These are phyloP conservation scores for Exserohilum turcica DNA, from an alignment of 2,329 filamentous ascomycete genomes.

Conservation along the genomic window DNA sequence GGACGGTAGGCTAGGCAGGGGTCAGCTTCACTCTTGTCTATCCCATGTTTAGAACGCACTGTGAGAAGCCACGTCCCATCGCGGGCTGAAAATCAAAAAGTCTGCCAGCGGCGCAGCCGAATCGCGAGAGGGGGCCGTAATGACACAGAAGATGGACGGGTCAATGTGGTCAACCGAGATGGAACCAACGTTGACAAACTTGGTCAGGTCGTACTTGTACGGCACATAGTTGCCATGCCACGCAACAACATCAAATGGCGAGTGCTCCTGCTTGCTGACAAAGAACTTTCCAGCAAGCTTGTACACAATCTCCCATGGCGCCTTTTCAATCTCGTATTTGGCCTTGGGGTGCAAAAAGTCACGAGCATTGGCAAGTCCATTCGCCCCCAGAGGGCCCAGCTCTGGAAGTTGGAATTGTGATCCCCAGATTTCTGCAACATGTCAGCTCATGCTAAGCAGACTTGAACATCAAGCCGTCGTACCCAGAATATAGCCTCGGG, in stretches of 20 bases:
- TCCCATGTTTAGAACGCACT: constrained; percentile 35
- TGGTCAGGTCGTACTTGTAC: constrained; percentile 80
- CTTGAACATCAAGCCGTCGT: background rate
- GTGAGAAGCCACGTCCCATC: constrained; percentile 65
- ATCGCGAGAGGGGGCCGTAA: constrained; percentile 63
- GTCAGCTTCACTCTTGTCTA: constrained; percentile 1
- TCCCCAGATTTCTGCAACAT: constrained; percentile 44
- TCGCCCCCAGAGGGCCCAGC: constrained; percentile 47
- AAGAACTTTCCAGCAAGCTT: constrained; percentile 70
- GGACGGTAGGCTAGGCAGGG: constrained; percentile 40
- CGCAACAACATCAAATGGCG: constrained; percentile 77
- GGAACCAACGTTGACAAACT: constrained; percentile 75
- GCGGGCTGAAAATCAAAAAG: constrained; percentile 68
- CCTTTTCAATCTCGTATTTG: constrained; percentile 60
- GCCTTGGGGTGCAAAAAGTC: constrained; percentile 78
- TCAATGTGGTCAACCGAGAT: constrained; percentile 80
- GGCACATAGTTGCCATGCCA: constrained; percentile 80
- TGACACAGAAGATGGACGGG: constrained; percentile 74
- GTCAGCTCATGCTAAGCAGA: constrained; percentile 4
- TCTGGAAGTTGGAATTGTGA: constrained; percentile 48
- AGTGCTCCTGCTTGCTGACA: constrained; percentile 68
- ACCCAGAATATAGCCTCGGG: constrained; percentile 73
- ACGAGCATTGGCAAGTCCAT: constrained; percentile 48
- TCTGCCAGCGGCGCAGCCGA: constrained; percentile 67
- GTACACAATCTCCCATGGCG: constrained; percentile 54